Evolutionary conservation across 768 basidiomycete genomes (phyloP).

Genomic region (Dacryopinax primogenitus): DNA sequence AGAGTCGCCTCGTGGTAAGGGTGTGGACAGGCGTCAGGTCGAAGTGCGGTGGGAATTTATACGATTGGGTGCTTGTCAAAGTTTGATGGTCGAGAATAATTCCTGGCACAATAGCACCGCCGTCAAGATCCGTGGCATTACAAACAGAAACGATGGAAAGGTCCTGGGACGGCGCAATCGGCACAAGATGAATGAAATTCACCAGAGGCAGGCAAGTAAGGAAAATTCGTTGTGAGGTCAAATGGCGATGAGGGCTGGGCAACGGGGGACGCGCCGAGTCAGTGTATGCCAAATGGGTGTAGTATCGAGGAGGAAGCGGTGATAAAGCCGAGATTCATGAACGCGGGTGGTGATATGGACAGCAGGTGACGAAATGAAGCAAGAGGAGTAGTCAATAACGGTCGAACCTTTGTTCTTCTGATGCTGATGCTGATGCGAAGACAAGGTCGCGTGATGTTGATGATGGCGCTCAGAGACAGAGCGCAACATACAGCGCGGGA

Average conservation of each 20-base stretch:
- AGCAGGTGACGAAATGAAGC: background rate
- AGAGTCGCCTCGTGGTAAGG: background rate
- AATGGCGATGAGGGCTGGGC: background rate
- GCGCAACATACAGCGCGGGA: background rate
- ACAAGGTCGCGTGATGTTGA: background rate
- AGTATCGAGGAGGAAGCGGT: background rate
- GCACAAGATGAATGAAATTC: constrained; percentile 5
- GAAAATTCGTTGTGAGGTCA: background rate
- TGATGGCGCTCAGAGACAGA: background rate
- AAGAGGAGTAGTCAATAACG: background rate
- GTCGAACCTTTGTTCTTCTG: background rate
- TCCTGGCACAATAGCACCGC: background rate
- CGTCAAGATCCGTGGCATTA: constrained; percentile 6
- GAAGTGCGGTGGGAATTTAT: background rate
- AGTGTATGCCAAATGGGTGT: background rate
- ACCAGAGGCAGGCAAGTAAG: background rate
- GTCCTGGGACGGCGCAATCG: background rate
- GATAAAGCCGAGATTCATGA: constrained; percentile 2
- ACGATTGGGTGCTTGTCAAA: background rate
- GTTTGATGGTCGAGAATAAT: background rate
- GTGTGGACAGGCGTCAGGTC: background rate
- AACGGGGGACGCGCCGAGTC: background rate
- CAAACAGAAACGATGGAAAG: constrained; percentile 1
- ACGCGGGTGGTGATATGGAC: constrained; percentile 1
- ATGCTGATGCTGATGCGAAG: constrained; percentile 9